Evolutionary conservation across 2,329 filamentous ascomycete genomes (phyloP), one percentile per base, ranked within the genome.

Genomic region (Seiridium unicorne): DNA sequence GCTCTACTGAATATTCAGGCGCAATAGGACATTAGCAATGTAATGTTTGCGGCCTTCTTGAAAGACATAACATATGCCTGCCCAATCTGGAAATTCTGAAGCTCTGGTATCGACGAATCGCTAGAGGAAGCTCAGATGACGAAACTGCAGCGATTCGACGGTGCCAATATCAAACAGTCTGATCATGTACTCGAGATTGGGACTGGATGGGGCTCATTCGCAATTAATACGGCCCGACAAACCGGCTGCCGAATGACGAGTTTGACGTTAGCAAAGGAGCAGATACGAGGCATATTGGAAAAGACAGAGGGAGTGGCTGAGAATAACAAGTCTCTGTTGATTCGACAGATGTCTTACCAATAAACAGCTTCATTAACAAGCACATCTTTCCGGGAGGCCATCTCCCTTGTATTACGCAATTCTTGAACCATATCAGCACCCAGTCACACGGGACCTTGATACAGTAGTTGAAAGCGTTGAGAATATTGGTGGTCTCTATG

Each of bases 371-470:
- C 73, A 91, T 92, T 69, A 84, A 88, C 60, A 86, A 87, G 63
- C 91, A 92, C 73, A 92, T 92, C 58, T 92, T 93, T 73, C 90
- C 89, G 0, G 89, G 89, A n/a, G 90, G 89, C 1, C 88, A 92
- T 68, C 76, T 92, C 5, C 85, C 85, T 0, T 83, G 81, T 3
- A 79, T 80, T 38, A 83, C 79, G 11, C 82, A 87, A 64, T 74
- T 88, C 18, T 73, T 88, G 32, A 76, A 79, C 55, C 81, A 87
- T 40, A 88, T 92, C 63, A 82, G 80, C 46, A 77, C 78, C 34
- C 86, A 86, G 40, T 89, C 87, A 0, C 73, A 79, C 8, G 85
- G 86, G 0, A 83, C 82, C 0, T 77, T 92, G 5, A 82, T 26
- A 26, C 18, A 26, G 18, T 92, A 10, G 81, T 91, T 1, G 88